Evolutionary conservation across 225 moss, liverwort and hornwort species (phyloP).

Genomic region (Asterella californica): DNA sequence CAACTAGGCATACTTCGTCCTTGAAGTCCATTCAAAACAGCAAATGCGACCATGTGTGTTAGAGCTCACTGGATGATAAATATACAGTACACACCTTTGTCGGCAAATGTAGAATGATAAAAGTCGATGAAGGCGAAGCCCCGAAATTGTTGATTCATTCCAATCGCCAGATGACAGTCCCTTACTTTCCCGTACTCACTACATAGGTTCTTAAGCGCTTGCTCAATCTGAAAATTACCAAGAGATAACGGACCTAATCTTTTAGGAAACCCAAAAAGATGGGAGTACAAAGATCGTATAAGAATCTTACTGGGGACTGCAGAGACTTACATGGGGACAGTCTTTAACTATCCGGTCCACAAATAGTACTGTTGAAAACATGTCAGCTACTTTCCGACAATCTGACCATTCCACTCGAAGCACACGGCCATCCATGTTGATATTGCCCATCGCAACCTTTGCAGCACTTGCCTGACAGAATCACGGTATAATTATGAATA

Average conservation of each 20-base stretch:
- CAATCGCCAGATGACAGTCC: conserved; percentile 52
- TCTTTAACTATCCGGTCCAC: conserved; percentile 50
- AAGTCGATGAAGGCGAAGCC: conserved; percentile 55
- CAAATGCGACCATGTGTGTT: not conserved
- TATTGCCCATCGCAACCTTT: conserved; percentile 51
- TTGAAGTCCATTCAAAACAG: not conserved
- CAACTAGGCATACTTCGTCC: not conserved
- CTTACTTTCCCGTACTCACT: conserved; percentile 45
- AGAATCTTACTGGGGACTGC: not conserved
- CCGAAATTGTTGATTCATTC: conserved; percentile 47
- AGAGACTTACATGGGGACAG: conserved; percentile 35
- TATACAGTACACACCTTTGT: conserved; percentile 34
- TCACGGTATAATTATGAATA: not conserved
- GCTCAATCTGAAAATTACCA: conserved; percentile 35
- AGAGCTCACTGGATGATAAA: not conserved
- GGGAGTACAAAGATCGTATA: not conserved
- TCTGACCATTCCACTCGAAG: conserved; percentile 56
- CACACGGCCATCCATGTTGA: conserved; percentile 56
- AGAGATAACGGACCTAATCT: not conserved
- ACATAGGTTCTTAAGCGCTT: conserved; percentile 37
- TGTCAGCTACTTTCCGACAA: conserved; percentile 48
- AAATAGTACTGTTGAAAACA: conserved; percentile 55
- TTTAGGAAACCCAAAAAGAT: not conserved
- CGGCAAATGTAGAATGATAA: conserved; percentile 42
- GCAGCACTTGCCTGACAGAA: conserved; percentile 43